phyloP scores from a whole-genome alignment of 345 rosid species.

The Noccaea caerulescens region DNA sequence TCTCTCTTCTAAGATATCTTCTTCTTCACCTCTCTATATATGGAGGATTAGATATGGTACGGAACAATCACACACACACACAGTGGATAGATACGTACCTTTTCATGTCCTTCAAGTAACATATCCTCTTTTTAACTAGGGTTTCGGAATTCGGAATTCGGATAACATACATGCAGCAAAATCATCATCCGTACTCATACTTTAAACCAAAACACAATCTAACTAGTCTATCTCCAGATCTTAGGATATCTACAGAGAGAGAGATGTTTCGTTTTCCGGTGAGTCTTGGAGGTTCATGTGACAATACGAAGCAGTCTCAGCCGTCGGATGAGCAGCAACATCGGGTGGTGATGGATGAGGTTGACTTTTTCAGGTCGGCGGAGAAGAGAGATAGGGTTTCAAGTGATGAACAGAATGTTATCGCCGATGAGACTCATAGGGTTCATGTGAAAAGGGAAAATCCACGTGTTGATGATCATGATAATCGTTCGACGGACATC shows the following conservation, averaged over 20 bases:
- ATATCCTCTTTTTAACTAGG: conserved; percentile 31
- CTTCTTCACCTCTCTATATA: conserved; percentile 49
- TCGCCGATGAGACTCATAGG: conserved; percentile 23
- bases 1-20: conserved; percentile 38
- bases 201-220: neutral
- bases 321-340: conserved; percentile 43
- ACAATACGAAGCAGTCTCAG: conserved; percentile 35
- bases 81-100: conserved; percentile 42
- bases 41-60: conserved; percentile 77
- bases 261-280: conserved; percentile 64
- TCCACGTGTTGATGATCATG: conserved; percentile 44
- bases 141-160: conserved; percentile 15
- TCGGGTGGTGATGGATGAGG: conserved; percentile 56
- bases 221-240: conserved; percentile 23
- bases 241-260: neutral
- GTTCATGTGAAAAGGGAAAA: conserved; percentile 60
- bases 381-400: conserved; percentile 5
- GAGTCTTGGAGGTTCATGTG: conserved; percentile 45
- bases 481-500: conserved; percentile 46
- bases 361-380: conserved; percentile 74
- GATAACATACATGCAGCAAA: neutral
- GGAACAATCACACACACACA: conserved; percentile 61
- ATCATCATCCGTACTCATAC: conserved; percentile 11
- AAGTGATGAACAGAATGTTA: conserved; percentile 42
- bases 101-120: conserved; percentile 31